Evolutionary conservation across 306 rosid genomes (phyloP).

Genomic region (Vigna radiata): DNA sequence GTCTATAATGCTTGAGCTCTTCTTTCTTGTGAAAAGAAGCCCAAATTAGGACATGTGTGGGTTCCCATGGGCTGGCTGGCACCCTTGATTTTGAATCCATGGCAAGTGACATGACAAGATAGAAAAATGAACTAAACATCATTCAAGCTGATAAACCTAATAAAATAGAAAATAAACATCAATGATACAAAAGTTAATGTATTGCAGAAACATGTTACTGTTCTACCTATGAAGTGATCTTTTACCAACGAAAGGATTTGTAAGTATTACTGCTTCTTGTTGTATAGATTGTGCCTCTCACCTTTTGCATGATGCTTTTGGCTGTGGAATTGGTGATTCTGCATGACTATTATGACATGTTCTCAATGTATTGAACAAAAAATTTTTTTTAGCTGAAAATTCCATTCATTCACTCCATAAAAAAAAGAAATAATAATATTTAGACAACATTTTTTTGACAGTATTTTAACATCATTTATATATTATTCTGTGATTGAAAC

Average conservation of each 20-base stretch:
- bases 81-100: too few species aligned
- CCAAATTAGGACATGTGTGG: slow-evolving; percentile 41
- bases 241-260: slow-evolving; percentile 54
- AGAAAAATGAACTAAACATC: too few species aligned
- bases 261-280: slow-evolving; percentile 32
- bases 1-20: slow-evolving; percentile 32
- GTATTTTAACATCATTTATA: too few species aligned
- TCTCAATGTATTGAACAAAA: slow-evolving; percentile 22
- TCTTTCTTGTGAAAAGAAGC: slow-evolving; percentile 42
- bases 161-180: too few species aligned
- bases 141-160: too few species aligned
- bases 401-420: slow-evolving; percentile 11
- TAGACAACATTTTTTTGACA: too few species aligned
- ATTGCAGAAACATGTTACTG: slow-evolving; percentile 42
- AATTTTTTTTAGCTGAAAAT: background rate
- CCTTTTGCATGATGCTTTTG: slow-evolving; percentile 42
- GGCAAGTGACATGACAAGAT: too few species aligned
- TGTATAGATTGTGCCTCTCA: slow-evolving; percentile 44
- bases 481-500: too few species aligned
- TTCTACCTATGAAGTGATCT: slow-evolving; percentile 54
- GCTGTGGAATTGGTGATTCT: slow-evolving; percentile 37
- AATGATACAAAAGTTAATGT: slow-evolving; percentile 27
- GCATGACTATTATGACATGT: slow-evolving; percentile 40
- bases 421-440: too few species aligned
- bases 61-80: too few species aligned